Evolutionary conservation across 805 yeast species (phyloP), one percentile per base, ranked within the genome.

Genomic region (Yarrowia osloensis): DNA sequence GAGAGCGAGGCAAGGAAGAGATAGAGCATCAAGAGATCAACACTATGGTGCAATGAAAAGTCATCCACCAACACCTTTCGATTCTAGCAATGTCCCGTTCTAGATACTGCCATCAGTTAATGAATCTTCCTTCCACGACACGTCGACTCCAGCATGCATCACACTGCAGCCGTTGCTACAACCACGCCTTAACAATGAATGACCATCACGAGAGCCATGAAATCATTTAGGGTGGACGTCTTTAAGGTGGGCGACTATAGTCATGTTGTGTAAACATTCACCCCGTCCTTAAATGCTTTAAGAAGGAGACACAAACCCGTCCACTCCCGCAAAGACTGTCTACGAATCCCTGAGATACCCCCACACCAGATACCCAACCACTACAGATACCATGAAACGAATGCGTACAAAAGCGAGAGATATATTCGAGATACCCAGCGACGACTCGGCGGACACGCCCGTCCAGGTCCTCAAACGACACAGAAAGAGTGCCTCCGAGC

Each of bases 401-500:
- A 4, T 52, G 4, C 44, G 19, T 24, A 21, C 62, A 5, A 28
- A 54, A 35, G 17, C 39, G 3, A 55, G 29, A 40, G 49, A 57
- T 28, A 57, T 57, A 22, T 57, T 57, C 42, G 63, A 57, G 26
- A 57, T 57, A 12, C 63, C 63, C 37, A 57, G 47, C n/a, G 63
- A 57, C 37, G 49, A 57, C 4, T 28, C 47, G 0, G 28, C 3
- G 17, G 46, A 26, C 12, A 26, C 47, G 9, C 62, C 46, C 5
- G 47, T 26, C 9, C 8, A 13, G 17, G 15, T 8, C 19, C 6
- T 2, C n/a, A 55, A 55, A n/a, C 47, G 63, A 26, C 49, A 12
- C 35, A 39, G 21, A n/a, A 17, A n/a, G n/a, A 15, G 11, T 13
- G 28, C 24, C 8, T 33, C 24, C 2, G 19, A 40, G 24, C 39